phyloP scores from a whole-genome alignment of 371 early-diverging fungal genomes.

The Mortierella sp. region DNA sequence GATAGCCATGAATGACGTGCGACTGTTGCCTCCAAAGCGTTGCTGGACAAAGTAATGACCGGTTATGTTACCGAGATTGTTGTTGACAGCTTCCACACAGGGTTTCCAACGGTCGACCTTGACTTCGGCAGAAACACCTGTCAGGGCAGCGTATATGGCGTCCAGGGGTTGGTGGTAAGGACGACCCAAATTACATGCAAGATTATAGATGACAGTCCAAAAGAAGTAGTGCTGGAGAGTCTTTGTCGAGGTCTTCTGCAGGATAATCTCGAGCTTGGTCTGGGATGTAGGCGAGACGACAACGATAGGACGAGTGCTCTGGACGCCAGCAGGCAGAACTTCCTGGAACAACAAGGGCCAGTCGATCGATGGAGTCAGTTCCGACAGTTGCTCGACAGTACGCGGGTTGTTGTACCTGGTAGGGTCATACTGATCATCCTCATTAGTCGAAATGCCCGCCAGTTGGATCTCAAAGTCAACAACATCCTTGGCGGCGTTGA shows the following conservation, averaged over 20 bases:
- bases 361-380: constrained; percentile 58
- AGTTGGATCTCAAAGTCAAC: constrained; percentile 22
- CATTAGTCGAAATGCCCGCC: not conserved
- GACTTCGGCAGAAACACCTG: constrained; percentile 49
- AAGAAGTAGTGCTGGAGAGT: constrained; percentile 62
- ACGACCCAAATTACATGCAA: constrained; percentile 39
- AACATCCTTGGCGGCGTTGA: constrained; percentile 17
- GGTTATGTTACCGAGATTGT: constrained; percentile 59
- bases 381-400: constrained; percentile 46
- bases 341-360: constrained; percentile 61
- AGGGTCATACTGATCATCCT: constrained; percentile 60
- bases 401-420: constrained; percentile 59
- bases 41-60: constrained; percentile 70
- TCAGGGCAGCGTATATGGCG: constrained; percentile 39
- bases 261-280: constrained; percentile 49
- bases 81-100: constrained; percentile 59
- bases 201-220: constrained; percentile 57
- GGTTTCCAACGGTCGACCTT: constrained; percentile 56
- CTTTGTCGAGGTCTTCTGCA: constrained; percentile 44
- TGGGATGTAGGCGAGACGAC: constrained; percentile 59
- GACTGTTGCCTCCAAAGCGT: constrained; percentile 51
- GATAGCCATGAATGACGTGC: constrained; percentile 50
- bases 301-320: constrained; percentile 51
- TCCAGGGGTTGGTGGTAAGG: constrained; percentile 48
- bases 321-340: constrained; percentile 48